Conservation (phyloP, 2,329 filamentous ascomycete species). For the Aspergillus tubingensis region DNA sequence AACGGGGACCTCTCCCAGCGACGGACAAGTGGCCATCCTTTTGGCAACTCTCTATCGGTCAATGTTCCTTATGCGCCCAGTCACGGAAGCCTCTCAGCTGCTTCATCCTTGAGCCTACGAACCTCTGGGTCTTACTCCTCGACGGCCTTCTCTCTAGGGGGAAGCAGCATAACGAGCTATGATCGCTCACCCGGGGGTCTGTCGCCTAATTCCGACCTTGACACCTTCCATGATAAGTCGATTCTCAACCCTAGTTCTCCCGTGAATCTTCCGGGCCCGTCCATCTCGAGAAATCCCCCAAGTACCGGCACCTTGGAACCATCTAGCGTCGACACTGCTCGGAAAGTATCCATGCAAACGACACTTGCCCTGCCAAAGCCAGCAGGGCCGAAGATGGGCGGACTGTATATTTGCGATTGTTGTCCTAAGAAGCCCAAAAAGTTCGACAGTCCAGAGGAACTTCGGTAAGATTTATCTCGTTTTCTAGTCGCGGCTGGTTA, state of each 20-base stretch:
- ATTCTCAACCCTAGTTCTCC: slow-evolving; percentile 51
- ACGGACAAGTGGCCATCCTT: slow-evolving; percentile 56
- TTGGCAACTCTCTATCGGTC: slow-evolving; percentile 57
- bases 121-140: slow-evolving; percentile 64
- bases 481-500: neutral
- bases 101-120: slow-evolving; percentile 62
- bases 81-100: slow-evolving; percentile 66
- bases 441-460: slow-evolving; percentile 80
- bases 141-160: slow-evolving; percentile 59
- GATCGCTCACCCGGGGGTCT: slow-evolving; percentile 63
- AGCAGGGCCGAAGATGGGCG: slow-evolving; percentile 52
- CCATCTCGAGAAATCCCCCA: slow-evolving; percentile 38
- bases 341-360: slow-evolving; percentile 51
- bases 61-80: slow-evolving; percentile 57
- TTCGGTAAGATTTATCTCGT: slow-evolving; percentile 64
- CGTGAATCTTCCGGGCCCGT: slow-evolving; percentile 41
- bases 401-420: slow-evolving; percentile 79
- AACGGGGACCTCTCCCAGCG: slow-evolving; percentile 58
- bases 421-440: slow-evolving; percentile 97
- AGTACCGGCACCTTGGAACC: slow-evolving; percentile 42
- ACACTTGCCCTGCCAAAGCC: slow-evolving; percentile 37
- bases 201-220: slow-evolving; percentile 60
- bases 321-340: slow-evolving; percentile 40
- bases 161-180: slow-evolving; percentile 66
- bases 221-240: slow-evolving; percentile 55